Evolutionary conservation across 345 rosid genomes (phyloP), one percentile per base, ranked within the genome.

Genomic region (Boechera retrofracta): DNA sequence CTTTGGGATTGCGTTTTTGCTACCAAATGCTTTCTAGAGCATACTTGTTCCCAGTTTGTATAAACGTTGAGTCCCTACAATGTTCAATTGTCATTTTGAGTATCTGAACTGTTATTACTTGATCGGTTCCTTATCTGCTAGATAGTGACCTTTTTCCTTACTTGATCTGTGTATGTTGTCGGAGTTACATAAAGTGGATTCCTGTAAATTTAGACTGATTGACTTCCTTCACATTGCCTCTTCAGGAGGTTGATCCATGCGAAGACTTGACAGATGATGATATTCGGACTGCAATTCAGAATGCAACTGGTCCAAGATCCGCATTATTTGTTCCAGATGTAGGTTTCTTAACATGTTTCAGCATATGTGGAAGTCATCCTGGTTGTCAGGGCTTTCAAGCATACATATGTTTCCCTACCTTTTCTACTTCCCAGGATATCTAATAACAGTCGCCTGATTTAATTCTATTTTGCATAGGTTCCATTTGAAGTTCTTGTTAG

Each of bases 281-380:
- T 79, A 89, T 89, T 47, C 84, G 79, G 69, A 88, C 81, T 11
- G 89, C 95, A 64, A 87, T 86, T 65, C 86, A 81, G 72, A 89
- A 89, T 77, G 87, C 89, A 55, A 79, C 86, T 62, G 92, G 92
- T 75, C 85, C 84, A 16, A 83, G 86, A 80, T 71, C 77, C 39
- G 85, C 88, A 77, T 81, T 88, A 73, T 89, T 89, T 83, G 89
- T 86, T 36, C 90, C 92, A 11, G 92, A 84, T 69, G 95, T 88
- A 69, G 57, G 88, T 35, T 35, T 74, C 39, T 26, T 67, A 26
- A 70, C 16, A 62, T 53, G 33, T 61, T 58, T 32, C 49, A 48
- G 28, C 72, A 56, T 66, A 11, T 72, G 45, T 60, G 45, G 67
- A 60, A 57, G 38, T 56, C 24, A 61, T 57, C 45, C 44, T 71